Evolutionary conservation across 2,329 filamentous ascomycete genomes (phyloP).

Genomic region (Herpotrichia juniperi): DNA sequence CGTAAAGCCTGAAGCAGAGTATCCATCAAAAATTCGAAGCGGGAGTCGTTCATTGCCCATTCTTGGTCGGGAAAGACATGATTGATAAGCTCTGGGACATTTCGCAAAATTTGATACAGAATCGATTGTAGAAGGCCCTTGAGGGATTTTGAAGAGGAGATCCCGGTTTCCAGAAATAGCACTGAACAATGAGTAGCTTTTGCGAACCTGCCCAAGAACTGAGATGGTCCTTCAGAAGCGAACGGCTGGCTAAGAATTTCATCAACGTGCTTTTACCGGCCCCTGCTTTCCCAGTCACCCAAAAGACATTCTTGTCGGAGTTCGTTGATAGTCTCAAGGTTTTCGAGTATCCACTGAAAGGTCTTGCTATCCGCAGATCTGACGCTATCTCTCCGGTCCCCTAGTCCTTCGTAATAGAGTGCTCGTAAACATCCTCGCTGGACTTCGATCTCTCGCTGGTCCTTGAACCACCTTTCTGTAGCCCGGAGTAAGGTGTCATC

Average conservation of each 20-base stretch:
- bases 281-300: slow-evolving; percentile 42
- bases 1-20: neutral
- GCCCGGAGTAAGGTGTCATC: neutral
- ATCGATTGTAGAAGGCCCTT: slow-evolving; percentile 31
- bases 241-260: slow-evolving; percentile 28
- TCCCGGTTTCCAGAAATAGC: slow-evolving; percentile 38
- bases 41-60: neutral
- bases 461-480: slow-evolving; percentile 5
- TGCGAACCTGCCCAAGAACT: slow-evolving; percentile 15
- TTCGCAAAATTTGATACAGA: slow-evolving; percentile 18
- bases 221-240: slow-evolving; percentile 11
- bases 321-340: neutral
- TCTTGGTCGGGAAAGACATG: slow-evolving; percentile 2
- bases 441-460: neutral
- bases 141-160: slow-evolving; percentile 23
- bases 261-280: slow-evolving; percentile 43
- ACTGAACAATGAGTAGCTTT: slow-evolving; percentile 12
- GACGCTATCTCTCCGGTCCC: slow-evolving; percentile 2
- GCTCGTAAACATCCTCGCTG: slow-evolving; percentile 8
- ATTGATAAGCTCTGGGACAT: neutral
- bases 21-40: neutral
- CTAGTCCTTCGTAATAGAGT: slow-evolving; percentile 10
- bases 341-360: slow-evolving; percentile 13
- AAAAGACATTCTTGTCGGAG: slow-evolving; percentile 38
- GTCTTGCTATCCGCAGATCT: slow-evolving; percentile 11